A percentile compares a stretch with the other conserved stretches of the same genome.
Evolutionary conservation across 306 rosid genomes (phyloP).

Genomic region (Vigna angularis): DNA sequence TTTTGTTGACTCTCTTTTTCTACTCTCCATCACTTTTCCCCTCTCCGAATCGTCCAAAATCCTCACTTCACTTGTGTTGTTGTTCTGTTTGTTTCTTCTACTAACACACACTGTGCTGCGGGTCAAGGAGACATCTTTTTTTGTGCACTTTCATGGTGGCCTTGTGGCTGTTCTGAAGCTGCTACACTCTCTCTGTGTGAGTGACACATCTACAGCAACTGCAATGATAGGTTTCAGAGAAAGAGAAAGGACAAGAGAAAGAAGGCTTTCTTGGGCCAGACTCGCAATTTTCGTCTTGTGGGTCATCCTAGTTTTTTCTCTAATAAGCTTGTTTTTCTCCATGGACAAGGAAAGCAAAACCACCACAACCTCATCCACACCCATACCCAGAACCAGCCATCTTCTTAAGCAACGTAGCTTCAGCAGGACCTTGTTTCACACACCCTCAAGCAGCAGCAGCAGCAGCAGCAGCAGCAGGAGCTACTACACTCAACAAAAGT

Average conservation of each 20-base stretch:
- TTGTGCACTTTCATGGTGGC: slow-evolving; percentile 47
- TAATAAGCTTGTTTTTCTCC: slow-evolving; percentile 47
- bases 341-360: slow-evolving; percentile 35
- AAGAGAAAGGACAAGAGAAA: slow-evolving; percentile 49
- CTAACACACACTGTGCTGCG: slow-evolving; percentile 3
- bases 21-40: not conserved
- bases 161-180: slow-evolving; percentile 46
- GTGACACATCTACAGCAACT: slow-evolving; percentile 27
- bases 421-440: slow-evolving; percentile 51
- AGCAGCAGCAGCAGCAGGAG: not conserved
- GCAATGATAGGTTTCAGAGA: slow-evolving; percentile 67
- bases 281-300: slow-evolving; percentile 61
- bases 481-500: not conserved
- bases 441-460: slow-evolving; percentile 44
- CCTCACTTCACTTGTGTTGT: slow-evolving; percentile 27
- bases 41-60: slow-evolving; percentile 51
- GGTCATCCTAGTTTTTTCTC: slow-evolving; percentile 64
- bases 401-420: slow-evolving; percentile 19
- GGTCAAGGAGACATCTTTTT: slow-evolving; percentile 23
- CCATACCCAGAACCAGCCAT: not conserved
- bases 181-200: slow-evolving; percentile 5
- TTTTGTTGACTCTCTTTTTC: not conserved
- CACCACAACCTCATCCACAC: not conserved
- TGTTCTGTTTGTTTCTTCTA: not conserved
- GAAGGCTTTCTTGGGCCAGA: slow-evolving; percentile 32